These are phyloP conservation scores for Skeletonema costatum DNA, from an alignment of 108 stramenopile species.

Conservation along the genomic window DNA sequence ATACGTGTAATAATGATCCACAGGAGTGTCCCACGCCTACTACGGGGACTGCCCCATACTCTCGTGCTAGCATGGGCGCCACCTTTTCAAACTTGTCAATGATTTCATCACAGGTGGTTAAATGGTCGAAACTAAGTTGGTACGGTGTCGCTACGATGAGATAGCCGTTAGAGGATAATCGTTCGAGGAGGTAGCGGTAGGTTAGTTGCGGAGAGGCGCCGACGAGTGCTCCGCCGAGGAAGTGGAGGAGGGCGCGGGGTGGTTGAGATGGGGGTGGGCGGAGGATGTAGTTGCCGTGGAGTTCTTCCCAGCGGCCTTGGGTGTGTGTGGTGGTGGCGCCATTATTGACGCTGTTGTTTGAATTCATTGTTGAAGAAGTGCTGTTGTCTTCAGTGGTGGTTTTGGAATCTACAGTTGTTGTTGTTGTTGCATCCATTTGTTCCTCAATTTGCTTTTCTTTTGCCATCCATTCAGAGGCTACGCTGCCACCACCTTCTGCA, in stretches of 20 bases:
- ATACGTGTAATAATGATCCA: conserved; percentile 88
- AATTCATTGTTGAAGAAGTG: background rate
- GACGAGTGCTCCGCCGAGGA: conserved; percentile 91
- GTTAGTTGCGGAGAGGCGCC: conserved; percentile 90
- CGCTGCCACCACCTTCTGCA: background rate
- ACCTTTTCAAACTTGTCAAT: conserved; percentile 83
- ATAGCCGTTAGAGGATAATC: conserved; percentile 81
- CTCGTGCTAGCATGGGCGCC: conserved; percentile 65
- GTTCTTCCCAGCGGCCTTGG: conserved; percentile 61
- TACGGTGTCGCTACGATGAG: conserved; percentile 94
- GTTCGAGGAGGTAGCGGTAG: conserved; percentile 85
- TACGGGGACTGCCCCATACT: conserved; percentile 91
- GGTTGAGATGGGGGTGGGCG: conserved; percentile 33
- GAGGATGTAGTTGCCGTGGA: conserved; percentile 84
- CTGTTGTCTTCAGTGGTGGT: background rate
- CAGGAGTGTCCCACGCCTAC: conserved; percentile 93
- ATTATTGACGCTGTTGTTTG: background rate
- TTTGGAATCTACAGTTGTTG: background rate
- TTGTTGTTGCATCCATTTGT: conserved; percentile 25
- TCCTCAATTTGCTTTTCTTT: conserved; percentile 47
- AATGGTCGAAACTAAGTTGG: conserved; percentile 90
- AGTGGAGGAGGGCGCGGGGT: conserved; percentile 75
- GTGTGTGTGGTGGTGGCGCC: background rate
- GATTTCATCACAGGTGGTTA: conserved; percentile 84
- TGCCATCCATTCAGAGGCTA: conserved; percentile 45